Conservation (phyloP, 805 yeast species). For the Zygoascus bituminiphila region DNA sequence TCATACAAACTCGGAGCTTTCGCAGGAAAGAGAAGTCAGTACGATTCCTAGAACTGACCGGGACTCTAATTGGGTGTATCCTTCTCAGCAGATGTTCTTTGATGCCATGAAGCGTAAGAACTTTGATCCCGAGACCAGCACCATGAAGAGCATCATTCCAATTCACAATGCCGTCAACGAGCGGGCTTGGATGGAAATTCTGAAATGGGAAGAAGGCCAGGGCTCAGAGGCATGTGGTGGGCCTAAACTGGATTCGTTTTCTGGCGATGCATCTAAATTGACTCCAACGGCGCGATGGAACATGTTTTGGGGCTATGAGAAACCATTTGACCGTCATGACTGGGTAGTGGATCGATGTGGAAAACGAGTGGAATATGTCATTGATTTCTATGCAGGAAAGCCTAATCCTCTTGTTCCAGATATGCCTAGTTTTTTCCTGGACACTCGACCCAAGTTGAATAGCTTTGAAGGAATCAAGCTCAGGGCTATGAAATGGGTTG, state of each 20-base stretch:
- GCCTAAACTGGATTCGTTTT: slow-evolving; percentile 71
- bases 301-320: slow-evolving; percentile 52
- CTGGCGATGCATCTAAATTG: slow-evolving; percentile 76
- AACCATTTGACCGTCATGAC: slow-evolving; percentile 94
- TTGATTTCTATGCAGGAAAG: slow-evolving; percentile 74
- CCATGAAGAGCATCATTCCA: slow-evolving; percentile 88
- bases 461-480: slow-evolving; percentile 70
- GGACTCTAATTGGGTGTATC: slow-evolving; percentile 78
- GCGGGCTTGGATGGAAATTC: slow-evolving; percentile 79
- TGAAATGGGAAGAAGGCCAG: slow-evolving; percentile 60
- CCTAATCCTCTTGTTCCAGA: slow-evolving; percentile 39
- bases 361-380: slow-evolving; percentile 73
- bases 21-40: slow-evolving; percentile 68
- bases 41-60: slow-evolving; percentile 75
- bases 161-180: slow-evolving; percentile 92
- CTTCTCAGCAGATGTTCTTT: slow-evolving; percentile 88
- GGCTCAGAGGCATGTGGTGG: slow-evolving; percentile 58
- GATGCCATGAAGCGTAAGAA: slow-evolving; percentile 90
- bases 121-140: slow-evolving; percentile 73
- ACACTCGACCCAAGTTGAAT: slow-evolving; percentile 88
- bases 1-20: slow-evolving; percentile 32
- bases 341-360: slow-evolving; percentile 90
- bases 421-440: slow-evolving; percentile 61
- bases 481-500: slow-evolving; percentile 53
- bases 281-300: slow-evolving; percentile 81